Percentiles rank a stretch among this genome's conserved stretches.
Conservation (phyloP, 805 yeast species). For the Lipomyces yamanashiensis region DNA sequence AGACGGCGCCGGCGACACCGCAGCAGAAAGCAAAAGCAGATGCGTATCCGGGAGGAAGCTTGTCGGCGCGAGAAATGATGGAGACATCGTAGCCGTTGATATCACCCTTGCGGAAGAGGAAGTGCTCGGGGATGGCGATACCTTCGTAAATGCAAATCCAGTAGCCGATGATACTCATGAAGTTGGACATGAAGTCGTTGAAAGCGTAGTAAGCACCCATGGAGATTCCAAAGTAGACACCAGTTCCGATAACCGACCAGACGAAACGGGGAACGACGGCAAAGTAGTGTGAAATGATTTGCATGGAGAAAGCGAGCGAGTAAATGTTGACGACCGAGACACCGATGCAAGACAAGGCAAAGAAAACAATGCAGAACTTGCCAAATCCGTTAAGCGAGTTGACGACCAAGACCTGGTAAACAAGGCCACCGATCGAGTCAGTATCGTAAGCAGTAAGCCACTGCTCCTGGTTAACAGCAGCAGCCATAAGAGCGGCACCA, state of each 20-base stretch:
- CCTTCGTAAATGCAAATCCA: conserved; percentile 85
- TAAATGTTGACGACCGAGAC: conserved; percentile 94
- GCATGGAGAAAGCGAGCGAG: conserved; percentile 85
- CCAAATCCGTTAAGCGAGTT: conserved; percentile 88
- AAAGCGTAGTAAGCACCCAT: conserved; percentile 69
- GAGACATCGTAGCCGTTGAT: conserved; percentile 61
- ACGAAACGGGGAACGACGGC: conserved; percentile 76
- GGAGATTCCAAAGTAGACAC: conserved; percentile 71
- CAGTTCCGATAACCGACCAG: conserved; percentile 81
- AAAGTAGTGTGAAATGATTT: conserved; percentile 78
- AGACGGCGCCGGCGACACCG: conserved; percentile 71
- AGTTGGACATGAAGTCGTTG: conserved; percentile 72
- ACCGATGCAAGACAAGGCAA: conserved; percentile 85
- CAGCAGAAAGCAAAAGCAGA: conserved; percentile 63
- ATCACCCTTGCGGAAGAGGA: conserved; percentile 59
- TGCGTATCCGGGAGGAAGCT: conserved; percentile 77
- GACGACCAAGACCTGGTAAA: conserved; percentile 75
- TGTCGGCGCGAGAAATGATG: conserved; percentile 60
- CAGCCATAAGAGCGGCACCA: conserved; percentile 87
- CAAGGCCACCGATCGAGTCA: conserved; percentile 78
- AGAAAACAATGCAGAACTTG: conserved; percentile 81
- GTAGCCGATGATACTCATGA: conserved; percentile 91
- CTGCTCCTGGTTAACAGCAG: conserved; percentile 53
- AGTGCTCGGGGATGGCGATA: conserved; percentile 79
- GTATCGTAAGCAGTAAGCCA: conserved; percentile 58